A percentile compares a stretch with the other conserved stretches of the same genome.
Evolutionary conservation across 2,329 filamentous ascomycete species (phyloP).

Genomic region (Aspergillus brasiliensis): DNA sequence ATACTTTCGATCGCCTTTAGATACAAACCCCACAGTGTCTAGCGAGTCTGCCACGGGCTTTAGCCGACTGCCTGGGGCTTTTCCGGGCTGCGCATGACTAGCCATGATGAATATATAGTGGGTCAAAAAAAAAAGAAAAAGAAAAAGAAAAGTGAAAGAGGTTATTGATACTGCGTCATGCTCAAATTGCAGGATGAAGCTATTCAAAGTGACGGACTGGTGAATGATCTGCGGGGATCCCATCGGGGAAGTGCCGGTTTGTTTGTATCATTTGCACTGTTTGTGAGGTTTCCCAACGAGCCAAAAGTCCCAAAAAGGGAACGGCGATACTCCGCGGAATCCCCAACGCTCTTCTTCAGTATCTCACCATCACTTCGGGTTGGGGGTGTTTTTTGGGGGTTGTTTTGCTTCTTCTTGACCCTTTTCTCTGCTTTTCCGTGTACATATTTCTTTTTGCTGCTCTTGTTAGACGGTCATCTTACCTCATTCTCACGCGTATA

Average conservation of each 20-base stretch:
- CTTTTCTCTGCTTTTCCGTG: neutral
- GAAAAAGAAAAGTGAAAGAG: neutral
- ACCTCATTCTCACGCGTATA: neutral
- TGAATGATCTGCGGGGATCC: neutral
- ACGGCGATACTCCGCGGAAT: conserved; percentile 3
- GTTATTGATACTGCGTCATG: neutral
- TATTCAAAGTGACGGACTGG: neutral
- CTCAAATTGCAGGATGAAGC: neutral
- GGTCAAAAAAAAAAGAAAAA: neutral
- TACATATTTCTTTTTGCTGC: neutral
- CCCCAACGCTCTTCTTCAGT: conserved; percentile 1
- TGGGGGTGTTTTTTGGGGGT: neutral
- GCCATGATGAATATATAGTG: conserved; percentile 18
- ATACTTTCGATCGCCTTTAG: conserved; percentile 86
- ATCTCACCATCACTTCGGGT: neutral
- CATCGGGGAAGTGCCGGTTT: neutral
- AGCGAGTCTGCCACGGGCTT: conserved; percentile 78
- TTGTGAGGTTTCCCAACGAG: conserved; percentile 27
- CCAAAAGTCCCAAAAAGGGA: neutral
- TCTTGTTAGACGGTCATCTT: neutral
- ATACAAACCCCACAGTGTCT: conserved; percentile 80
- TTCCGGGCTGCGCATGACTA: conserved; percentile 20
- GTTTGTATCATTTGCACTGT: conserved; percentile 12
- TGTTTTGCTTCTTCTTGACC: neutral
- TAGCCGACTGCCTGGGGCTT: conserved; percentile 51